Base-by-base conservation (phyloP, 345 rosid species). In the Acer saccharum region DNA sequence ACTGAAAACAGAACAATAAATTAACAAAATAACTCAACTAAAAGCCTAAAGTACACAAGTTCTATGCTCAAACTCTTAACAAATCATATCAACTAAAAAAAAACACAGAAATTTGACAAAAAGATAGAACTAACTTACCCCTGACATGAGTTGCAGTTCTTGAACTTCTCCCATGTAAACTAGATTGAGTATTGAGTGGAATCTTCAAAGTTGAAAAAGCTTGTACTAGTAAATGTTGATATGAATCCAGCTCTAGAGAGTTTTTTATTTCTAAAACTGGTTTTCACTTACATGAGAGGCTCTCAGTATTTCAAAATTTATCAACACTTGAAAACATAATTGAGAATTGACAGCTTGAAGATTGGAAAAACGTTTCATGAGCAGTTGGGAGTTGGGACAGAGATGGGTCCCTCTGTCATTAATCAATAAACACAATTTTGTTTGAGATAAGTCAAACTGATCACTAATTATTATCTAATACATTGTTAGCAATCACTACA, bases 151-250 rank as follows among this genome's bases (percentile, higher is more conserved):
- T 54, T 62, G 80, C 75, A 52, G 69, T 73, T 78, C 82, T 78
- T 75, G 58, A 78, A 71, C 64, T 44, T 80, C 83, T 78, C 60
- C 77, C 88, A 85, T 82, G 21, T 7, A 32, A 35, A 29, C 54
- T 52, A 25, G 43, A 35, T 35, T 0, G 0, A 35, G 39, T 35
- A 35, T 35, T 35, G 23, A 57, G 21, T 32, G 72, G 20, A 16
- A 69, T 32, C 55, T 16, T 54, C 58, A 1, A 16, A 54, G 58
- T 14, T 54, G n/a, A 54, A 35, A 35, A 35, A 4, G 7, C 39
- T 35, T 35, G 39, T 35, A 29, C 32, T 29, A 25, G 39, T 35
- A 35, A 25, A 43, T 23, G 11, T 4, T 63, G 8, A 6, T 39
- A 12, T 8, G 18, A 32, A 14, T 39, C 21, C 68, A 65, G 43